Conservation (phyloP, 2,329 filamentous ascomycete genomes). For the Knufia fluminis region DNA sequence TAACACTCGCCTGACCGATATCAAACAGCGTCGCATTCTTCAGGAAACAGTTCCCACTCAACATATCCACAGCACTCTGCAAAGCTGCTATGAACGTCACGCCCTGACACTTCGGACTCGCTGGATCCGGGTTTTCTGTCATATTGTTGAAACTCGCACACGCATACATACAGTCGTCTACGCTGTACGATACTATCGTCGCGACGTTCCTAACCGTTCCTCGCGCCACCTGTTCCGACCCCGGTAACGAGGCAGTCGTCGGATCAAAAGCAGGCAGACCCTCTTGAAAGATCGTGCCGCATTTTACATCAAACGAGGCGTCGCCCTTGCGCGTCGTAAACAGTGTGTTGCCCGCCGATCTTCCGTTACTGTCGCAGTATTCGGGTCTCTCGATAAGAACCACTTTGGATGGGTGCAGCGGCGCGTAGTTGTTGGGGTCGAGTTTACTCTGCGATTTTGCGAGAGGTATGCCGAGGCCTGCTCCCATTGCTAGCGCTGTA, state of each 20-base stretch:
- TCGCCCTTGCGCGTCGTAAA: not conserved
- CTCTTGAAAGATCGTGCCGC: not conserved
- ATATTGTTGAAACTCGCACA: not conserved
- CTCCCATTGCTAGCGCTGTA: not conserved
- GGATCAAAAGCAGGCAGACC: not conserved
- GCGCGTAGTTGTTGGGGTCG: not conserved
- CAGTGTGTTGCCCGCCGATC: not conserved
- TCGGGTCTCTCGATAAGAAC: not conserved
- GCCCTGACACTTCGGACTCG: not conserved
- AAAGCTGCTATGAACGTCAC: not conserved
- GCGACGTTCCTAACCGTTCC: not conserved
- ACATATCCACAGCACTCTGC: not conserved
- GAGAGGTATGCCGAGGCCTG: not conserved
- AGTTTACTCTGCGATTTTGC: not conserved
- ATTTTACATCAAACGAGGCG: not conserved
- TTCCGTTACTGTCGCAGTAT: not conserved
- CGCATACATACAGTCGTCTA: not conserved
- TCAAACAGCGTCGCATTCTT: not conserved
- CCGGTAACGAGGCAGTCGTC: too few relatives aligned
- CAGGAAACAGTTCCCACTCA: constrained; percentile 1
- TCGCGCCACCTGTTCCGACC: too few relatives aligned
- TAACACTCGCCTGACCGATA: not conserved
- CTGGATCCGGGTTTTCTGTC: not conserved
- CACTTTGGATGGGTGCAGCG: not conserved
- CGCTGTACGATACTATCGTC: not conserved